phyloP scores from a whole-genome alignment of 176 grass and related monocot species.

The Secale cereale region DNA sequence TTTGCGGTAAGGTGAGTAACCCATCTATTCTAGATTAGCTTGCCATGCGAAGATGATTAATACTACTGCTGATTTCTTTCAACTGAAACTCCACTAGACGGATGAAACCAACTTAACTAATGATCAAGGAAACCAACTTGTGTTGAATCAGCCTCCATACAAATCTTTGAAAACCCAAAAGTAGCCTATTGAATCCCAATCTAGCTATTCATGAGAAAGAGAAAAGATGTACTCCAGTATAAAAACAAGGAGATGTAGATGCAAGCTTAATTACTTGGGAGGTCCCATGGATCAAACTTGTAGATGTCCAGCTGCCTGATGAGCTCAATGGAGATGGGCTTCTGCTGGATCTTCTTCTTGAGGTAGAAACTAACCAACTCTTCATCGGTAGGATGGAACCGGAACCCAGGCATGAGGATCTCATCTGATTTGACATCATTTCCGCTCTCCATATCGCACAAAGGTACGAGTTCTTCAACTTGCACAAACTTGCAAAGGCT shows the following conservation, averaged over 20 bases:
- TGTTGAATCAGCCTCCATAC: background rate
- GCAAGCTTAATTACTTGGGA: slow-evolving; percentile 68
- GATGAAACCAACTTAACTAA: background rate
- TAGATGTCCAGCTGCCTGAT: slow-evolving; percentile 76
- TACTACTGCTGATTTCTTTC: background rate
- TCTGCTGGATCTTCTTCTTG: slow-evolving; percentile 74
- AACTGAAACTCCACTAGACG: background rate
- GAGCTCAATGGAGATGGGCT: slow-evolving; percentile 63
- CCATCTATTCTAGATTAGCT: background rate
- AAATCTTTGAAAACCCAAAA: background rate
- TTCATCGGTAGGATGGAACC: slow-evolving; percentile 83
- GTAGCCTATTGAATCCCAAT: background rate
- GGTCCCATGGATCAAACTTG: slow-evolving; percentile 84
- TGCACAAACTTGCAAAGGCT: slow-evolving; percentile 13
- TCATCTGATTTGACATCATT: slow-evolving; percentile 56
- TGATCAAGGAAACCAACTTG: background rate
- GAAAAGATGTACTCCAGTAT: background rate
- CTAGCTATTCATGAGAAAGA: background rate
- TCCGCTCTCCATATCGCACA: slow-evolving; percentile 42
- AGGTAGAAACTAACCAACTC: slow-evolving; percentile 70
- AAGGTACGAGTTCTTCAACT: background rate
- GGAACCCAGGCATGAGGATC: slow-evolving; percentile 56
- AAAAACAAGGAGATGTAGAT: background rate
- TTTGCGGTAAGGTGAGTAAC: background rate
- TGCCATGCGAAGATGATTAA: background rate